Base-by-base conservation (phyloP, 129 eudicot genomes). In the Artemisia tridentata region DNA sequence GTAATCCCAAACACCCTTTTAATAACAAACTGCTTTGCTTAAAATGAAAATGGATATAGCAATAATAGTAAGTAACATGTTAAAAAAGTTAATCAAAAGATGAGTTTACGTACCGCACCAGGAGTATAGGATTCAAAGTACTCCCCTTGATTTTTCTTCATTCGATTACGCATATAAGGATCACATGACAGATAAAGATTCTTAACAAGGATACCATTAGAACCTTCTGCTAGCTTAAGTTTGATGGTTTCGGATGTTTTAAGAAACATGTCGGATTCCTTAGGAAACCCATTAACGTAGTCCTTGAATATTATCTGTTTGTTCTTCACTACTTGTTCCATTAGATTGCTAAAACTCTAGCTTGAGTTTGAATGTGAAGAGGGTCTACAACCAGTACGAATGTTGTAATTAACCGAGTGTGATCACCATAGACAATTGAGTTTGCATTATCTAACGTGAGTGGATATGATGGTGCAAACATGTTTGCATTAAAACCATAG, bases 281-380 rank as follows among this genome's bases (percentile, higher is more conserved):
- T 72, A 9, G 85, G 85, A 67, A 76, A 72, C 49, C 85, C 85
- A 61, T 53, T 72, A 43, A 72, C 72, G 68, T 81, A 81, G 65
- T 72, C 64, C 63, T 72, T 77, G 6, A 81, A 48, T 46, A 72
- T 25, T 7, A 81, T 20, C 60, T 72, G 85, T 43, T 66, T 62
- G 41, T 79, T 79, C 21, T 20, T 61, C 34, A 19, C 23, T 10
- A 73, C 41, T 79, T 52, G 17, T 55, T 47, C 79, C 72, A 79
- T 82, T 85, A 70, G 43, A 16, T 48, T 57, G 67, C 56, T 14
- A 15, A 11, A 38, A 7, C 45, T 1, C 10, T 38, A 7, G 45
- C 0, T 38, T 38, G 45, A 38, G 45, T 38, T 38, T 38, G 45
- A 38, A 38, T 38, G 45, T 8, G 45, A 38, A 38, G 45, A 38